Base-by-base conservation (phyloP, 352 stramenopile species). In the Phytopythium vexans region DNA sequence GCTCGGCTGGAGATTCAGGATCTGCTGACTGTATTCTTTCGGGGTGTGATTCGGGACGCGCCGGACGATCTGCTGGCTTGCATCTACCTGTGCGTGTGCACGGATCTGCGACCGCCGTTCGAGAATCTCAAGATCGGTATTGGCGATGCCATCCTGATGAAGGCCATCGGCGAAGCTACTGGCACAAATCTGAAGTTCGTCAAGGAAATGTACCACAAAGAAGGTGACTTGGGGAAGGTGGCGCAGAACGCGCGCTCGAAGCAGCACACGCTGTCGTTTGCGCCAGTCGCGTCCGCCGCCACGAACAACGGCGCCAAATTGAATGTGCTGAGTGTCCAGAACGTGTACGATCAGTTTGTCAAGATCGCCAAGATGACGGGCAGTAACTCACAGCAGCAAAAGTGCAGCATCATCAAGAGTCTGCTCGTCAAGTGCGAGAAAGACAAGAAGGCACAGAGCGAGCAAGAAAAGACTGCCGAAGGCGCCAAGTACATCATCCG, bases 111-210 rank as follows among this genome's bases (percentile, higher is more conserved):
- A 15, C 97, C 97, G 2, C 86, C 94, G 31, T 98, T 98, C 55
- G 90, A 98, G 60, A 98, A 97, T 68, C 72, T 99, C 7, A 98
- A 99, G 73, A 93, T 99, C 31, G 97, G 97, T 14, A 97, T 99
- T 47, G 97, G 97, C 32, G 97, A 99, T 62, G 86, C 93, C 4
- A 96, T 99, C 53, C 67, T 99, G 14, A 98, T 98, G 66, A 99
- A 99, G 71, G 93, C 96, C 3, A 97, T 99, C 51, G 89, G 82
- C 9, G 85, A 98, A 63, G 95, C 94, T 0, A 97, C 86, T 1
- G 96, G 95, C 7, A 95, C 85, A 15, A 93, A 88, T 49, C 68
- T 84, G 14, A 89, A 88, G 49, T 93, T 96, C 47, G 94, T 99
- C 60, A 98, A 98, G 66, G 78, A 97, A 34, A 96, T 97, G 72